Conservation (phyloP, 108 stramenopile genomes). For the Skeletonema grethae region DNA sequence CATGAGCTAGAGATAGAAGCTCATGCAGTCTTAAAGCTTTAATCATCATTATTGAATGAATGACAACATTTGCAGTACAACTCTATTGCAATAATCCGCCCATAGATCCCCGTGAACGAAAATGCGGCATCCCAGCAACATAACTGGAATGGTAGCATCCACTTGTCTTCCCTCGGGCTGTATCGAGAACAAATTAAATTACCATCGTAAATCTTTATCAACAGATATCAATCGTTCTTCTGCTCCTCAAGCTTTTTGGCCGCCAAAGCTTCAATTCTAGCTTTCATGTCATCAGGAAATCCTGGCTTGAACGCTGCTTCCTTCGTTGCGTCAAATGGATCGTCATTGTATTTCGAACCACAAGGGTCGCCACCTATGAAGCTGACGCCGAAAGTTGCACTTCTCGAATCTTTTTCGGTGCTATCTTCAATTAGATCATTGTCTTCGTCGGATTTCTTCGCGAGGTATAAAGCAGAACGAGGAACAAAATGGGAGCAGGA, state of each 20-base stretch:
- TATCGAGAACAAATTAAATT: no score
- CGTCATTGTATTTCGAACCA: conserved; percentile 59
- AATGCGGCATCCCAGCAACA: no score
- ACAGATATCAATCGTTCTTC: neutral
- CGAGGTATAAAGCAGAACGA: neutral
- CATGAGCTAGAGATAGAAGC: no score
- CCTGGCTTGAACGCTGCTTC: conserved; percentile 42
- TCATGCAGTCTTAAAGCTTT: no score
- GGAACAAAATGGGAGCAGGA: neutral
- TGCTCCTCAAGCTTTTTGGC: conserved; percentile 29
- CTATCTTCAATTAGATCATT: neutral
- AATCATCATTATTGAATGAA: no score
- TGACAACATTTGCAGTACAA: no score
- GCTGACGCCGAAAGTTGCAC: conserved; percentile 28
- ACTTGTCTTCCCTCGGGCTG: no score
- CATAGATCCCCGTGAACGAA: no score
- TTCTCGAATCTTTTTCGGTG: neutral
- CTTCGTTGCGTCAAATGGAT: conserved; percentile 48
- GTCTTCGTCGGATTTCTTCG: neutral
- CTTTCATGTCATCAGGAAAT: conserved; percentile 60
- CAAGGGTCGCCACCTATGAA: conserved; percentile 64
- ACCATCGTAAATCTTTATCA: no score
- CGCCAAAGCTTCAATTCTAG: conserved; percentile 54
- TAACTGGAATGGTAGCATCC: no score
- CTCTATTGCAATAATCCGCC: no score